Base-by-base conservation (phyloP, 768 basidiomycete genomes). In the Podaxis sp. region DNA sequence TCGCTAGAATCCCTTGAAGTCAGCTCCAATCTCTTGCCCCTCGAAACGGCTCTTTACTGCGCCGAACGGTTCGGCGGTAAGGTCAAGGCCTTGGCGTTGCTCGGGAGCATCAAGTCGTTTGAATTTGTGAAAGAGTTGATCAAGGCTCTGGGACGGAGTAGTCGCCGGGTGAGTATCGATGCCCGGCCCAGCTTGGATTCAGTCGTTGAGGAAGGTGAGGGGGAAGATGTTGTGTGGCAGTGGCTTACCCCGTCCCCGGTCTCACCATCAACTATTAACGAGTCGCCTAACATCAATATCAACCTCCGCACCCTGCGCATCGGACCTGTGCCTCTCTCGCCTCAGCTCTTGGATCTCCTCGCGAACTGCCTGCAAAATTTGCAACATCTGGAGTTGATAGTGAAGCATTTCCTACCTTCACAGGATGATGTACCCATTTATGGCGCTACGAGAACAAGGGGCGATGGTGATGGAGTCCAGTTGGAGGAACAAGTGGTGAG, bases 341-440 rank as follows among this genome's bases (percentile, higher is more conserved):
- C 80, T 2, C 70, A 77, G 60, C 70, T 82, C 11, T 37, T 82
- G 12, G 79, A 82, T 61, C 65, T 80, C 7, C 68, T 82, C 17
- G 76, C 79, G 2, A 60, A 68, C 55, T 73, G 71, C 55, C 70
- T 80, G 22, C 77, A 79, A 0, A 36, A 57, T 0, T 67, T 82
- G 27, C 61, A 69, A 7, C 65, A 71, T 19, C 74, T 82, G 4
- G 79, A 77, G 50, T 64, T 82, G 38, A 67, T 77, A 27, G 77
- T 79, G 2, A 72, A 72, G 52, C 75, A 79, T 29, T 73, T 81
- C 46, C 70, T 76, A 2, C 77, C 77, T 7, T 65, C 68, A 9
- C 59, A 60, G 40, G 59, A 60, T 29, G 59, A 52, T 43, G 59
- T 60, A 11, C 59, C 59, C 4, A 60, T 60, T 19, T 60, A 53